A percentile compares a stretch with the other conserved stretches of the same genome.
Evolutionary conservation across 768 basidiomycete genomes (phyloP).

Genomic region (Kwoniella newhampshirensis): DNA sequence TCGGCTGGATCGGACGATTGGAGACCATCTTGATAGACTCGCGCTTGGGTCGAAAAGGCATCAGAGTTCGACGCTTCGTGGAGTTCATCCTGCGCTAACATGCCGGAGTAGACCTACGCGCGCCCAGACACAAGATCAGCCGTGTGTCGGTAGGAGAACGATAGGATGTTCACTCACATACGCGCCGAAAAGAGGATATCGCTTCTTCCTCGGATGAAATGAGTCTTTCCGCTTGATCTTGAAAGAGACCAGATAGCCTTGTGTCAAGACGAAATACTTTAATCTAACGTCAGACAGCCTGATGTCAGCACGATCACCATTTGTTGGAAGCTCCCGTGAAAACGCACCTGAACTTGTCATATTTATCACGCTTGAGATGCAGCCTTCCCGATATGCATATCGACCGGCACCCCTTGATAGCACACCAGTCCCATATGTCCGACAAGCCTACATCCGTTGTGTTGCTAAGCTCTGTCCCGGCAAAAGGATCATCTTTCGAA

Average conservation of each 20-base stretch:
- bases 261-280: constrained; percentile 69
- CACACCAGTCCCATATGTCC: constrained; percentile 82
- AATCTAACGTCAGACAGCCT: constrained; percentile 59
- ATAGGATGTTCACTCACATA: constrained; percentile 41
- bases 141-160: too few species aligned
- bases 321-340: background rate
- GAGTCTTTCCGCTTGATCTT: constrained; percentile 63
- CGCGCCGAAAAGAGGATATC: constrained; percentile 49
- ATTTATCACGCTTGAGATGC: constrained; percentile 68
- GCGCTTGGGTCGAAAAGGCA: constrained; percentile 55
- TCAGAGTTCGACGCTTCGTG: constrained; percentile 32
- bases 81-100: constrained; percentile 60
- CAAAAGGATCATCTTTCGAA: constrained; percentile 24
- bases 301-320: background rate
- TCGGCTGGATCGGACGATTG: constrained; percentile 82
- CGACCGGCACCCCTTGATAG: constrained; percentile 73
- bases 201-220: constrained; percentile 60
- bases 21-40: constrained; percentile 85
- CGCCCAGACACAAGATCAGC: constrained; percentile 59
- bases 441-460: constrained; percentile 57
- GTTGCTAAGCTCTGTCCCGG: constrained; percentile 28
- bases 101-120: constrained; percentile 83
- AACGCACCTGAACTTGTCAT: constrained; percentile 75
- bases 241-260: constrained; percentile 73
- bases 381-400: constrained; percentile 72